Base-by-base conservation (phyloP, 2,329 filamentous ascomycete genomes). In the Penicillium corylophilum region DNA sequence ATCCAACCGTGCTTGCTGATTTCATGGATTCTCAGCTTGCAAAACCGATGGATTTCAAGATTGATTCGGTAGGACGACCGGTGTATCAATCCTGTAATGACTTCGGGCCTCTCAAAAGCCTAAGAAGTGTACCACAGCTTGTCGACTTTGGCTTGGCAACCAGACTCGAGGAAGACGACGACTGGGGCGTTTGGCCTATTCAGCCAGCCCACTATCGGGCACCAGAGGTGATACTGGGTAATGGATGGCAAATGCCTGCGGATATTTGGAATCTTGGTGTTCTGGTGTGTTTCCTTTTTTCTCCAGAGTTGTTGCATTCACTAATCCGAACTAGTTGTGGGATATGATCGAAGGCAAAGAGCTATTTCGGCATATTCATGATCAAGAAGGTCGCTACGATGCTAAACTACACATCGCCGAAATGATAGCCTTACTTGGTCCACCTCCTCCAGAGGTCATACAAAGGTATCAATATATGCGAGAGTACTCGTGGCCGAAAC, bases 191-290 rank as follows among this genome's bases (percentile, higher is more conserved):
- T 68, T 61, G 75, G 13, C 53, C 74, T 63, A 64, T 80, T 71
- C 49, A 83, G 62, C 67, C 68, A 15, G 61, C 66, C 35, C 56
- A 63, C 16, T 72, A 68, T 43, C 66, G 67, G 35, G 67, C 68
- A 1, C 69, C 71, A 2, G 69, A 72, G 47, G 69, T 71, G 5
- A 64, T 71, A 13, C 57, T 73, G 10, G 63, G 62, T 12, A 64
- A 54, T 44, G 66, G 66, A 0, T 73, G 70, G 69, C 59, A 64
- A 33, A 64, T 59, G 29, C 66, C 57, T 7, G 62, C 67, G 15
- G 70, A 73, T 56, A 71, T 73, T 9, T 73, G 70, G 71, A 73
- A 71, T 51, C 48, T 73, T 20, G 70, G 68, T 28, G 57, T 65
- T 8, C 55, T 72, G 55, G 66, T 68, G 51, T 28, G 57, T 41